Evolutionary conservation across 2,329 filamentous ascomycete genomes (phyloP).

Genomic region (Scedosporium aurantiacum): DNA sequence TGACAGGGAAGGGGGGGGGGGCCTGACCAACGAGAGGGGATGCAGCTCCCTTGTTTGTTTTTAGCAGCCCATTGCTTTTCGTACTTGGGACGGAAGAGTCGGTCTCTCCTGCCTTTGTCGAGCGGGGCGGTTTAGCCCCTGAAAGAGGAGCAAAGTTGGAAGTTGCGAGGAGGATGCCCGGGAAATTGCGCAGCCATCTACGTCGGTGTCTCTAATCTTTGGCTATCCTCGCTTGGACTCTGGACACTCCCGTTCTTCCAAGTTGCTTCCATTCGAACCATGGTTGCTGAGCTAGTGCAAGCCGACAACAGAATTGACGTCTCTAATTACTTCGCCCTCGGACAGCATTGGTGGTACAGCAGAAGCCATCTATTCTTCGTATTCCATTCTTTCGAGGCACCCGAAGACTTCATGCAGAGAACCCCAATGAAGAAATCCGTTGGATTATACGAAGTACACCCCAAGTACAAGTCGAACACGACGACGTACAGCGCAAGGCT

Average conservation of each 20-base stretch:
- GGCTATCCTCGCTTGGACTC: too few relatives aligned
- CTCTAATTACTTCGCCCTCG: neutral
- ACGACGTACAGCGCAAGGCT: too few relatives aligned
- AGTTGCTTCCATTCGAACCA: neutral
- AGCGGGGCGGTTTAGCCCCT: neutral
- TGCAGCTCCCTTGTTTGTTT: neutral
- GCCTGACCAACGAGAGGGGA: neutral
- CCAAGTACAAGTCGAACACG: too few relatives aligned
- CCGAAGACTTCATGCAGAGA: too few relatives aligned
- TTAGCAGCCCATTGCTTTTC: neutral
- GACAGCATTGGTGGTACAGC: too few relatives aligned
- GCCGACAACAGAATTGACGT: neutral
- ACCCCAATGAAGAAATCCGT: neutral
- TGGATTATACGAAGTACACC: too few relatives aligned
- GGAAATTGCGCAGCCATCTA: neutral
- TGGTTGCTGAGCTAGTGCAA: neutral
- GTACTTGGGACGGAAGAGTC: neutral
- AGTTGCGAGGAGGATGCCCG: neutral
- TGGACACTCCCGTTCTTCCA: too few relatives aligned
- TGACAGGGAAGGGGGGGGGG: neutral
- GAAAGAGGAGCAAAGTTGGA: neutral
- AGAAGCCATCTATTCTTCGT: too few relatives aligned
- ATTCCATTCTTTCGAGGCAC: too few relatives aligned
- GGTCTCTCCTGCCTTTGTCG: neutral
- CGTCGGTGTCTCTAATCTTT: neutral